Conservation (phyloP, 2,329 filamentous ascomycete species). For the Drechslera avenae region DNA sequence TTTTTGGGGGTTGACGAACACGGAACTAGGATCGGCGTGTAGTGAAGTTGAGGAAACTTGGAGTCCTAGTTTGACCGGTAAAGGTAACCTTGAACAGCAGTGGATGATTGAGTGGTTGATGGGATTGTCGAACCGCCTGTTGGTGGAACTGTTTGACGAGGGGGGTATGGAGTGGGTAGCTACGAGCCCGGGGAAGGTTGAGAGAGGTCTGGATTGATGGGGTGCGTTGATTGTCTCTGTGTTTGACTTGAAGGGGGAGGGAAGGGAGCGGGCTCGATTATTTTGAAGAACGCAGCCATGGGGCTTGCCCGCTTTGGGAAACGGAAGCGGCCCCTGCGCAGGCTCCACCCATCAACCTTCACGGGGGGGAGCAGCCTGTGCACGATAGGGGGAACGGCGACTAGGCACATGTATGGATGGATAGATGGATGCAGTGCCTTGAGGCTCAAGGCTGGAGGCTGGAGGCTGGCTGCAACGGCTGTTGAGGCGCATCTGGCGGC, state of each 20-base stretch:
- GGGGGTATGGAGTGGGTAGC: slow-evolving; percentile 58
- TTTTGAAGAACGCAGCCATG: slow-evolving; percentile 21
- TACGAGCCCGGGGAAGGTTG: slow-evolving; percentile 51
- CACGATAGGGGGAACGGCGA: slow-evolving; percentile 14
- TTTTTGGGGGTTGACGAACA: slow-evolving; percentile 60
- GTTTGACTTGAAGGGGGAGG: slow-evolving; percentile 43
- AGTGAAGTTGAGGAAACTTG: slow-evolving; percentile 50
- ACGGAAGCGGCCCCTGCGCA: slow-evolving; percentile 33
- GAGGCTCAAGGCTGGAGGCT: too few species aligned
- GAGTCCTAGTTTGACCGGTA: slow-evolving; percentile 49
- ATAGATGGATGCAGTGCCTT: too few species aligned
- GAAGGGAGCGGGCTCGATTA: slow-evolving; percentile 24
- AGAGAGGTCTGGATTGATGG: slow-evolving; percentile 40
- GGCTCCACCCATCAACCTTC: slow-evolving; percentile 23
- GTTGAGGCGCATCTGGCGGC: background rate
- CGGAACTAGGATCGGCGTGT: slow-evolving; percentile 51
- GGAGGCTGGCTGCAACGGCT: background rate
- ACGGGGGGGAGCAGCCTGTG: slow-evolving; percentile 17
- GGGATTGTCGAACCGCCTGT: slow-evolving; percentile 53
- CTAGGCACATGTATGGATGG: background rate
- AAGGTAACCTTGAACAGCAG: slow-evolving; percentile 49
- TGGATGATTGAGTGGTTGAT: slow-evolving; percentile 35
- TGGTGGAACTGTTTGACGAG: slow-evolving; percentile 59
- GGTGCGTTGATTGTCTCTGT: slow-evolving; percentile 34
- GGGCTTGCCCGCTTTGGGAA: slow-evolving; percentile 35